Evolutionary conservation across 495 filamentous ascomycete genomes (phyloP), one percentile per base, ranked within the genome.

Genomic region (Penicillium subrubescens): DNA sequence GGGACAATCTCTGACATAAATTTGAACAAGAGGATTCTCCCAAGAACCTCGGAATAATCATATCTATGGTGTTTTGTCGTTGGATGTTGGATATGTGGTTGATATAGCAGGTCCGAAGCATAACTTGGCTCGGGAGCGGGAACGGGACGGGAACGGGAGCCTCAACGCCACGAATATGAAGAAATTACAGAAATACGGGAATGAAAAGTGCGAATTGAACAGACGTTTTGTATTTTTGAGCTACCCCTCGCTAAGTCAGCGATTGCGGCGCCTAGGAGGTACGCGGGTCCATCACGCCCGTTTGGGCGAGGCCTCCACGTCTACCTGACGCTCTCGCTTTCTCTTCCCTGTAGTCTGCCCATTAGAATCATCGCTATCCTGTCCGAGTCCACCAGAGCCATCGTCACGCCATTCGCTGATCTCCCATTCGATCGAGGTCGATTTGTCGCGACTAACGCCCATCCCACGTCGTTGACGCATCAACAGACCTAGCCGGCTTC

Each of bases 341-440:
- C 78, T 74, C 54, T 79, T 81, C 8, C 75, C 75, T n/a, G 65
- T 65, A 31, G 59, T 34, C 27, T 52, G 62, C n/a, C 60, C 44
- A 29, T 59, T 56, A 0, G 72, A 69, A 15, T 66, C 60, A 21
- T 66, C 66, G 34, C 71, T 71, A 11, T 66, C 63, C 35, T 66
- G 66, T 5, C 21, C 21, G 11, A 65, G 52, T 12, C 19, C 75
- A 44, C 67, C 77, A n/a, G 78, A 81, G 43, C 82, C 86, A 53
- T 83, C 87, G 59, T 83, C 86, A 43, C 83, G 84, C 84, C 86
- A 93, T 74, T 97, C 93, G 46, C 87, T 84, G 63, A 97, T 80
- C 75, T 96, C 92, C 90, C 92, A 96, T 69, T 94, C 90, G 41
- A 95, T 82, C 31, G 78, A 84, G 15, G 84, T 84, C 15, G 76